Evolutionary conservation across 805 yeast species (phyloP).

Genomic region (Cephaloascus albidus): DNA sequence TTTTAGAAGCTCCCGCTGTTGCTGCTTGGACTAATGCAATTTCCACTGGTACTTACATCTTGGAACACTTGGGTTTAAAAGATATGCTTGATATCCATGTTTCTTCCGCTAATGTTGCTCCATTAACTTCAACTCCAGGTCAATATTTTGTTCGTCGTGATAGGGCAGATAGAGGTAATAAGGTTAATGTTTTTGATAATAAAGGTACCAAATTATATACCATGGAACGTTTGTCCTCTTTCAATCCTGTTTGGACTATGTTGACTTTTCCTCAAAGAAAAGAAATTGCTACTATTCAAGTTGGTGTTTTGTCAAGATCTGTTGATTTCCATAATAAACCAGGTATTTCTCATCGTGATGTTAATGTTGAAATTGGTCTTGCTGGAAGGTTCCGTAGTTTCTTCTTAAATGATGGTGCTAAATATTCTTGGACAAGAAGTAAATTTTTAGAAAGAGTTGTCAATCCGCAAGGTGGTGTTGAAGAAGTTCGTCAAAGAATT

Average conservation of each 20-base stretch:
- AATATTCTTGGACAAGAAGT: conserved; percentile 47
- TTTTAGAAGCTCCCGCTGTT: conserved; percentile 39
- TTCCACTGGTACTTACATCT: conserved; percentile 29
- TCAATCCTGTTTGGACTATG: conserved; percentile 45
- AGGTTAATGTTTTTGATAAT: conserved; percentile 39
- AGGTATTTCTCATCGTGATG: conserved; percentile 34
- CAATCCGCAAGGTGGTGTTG: conserved; percentile 49
- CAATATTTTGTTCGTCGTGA: conserved; percentile 41
- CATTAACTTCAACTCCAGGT: conserved; percentile 27
- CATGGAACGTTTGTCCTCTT: conserved; percentile 39
- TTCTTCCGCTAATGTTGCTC: conserved; percentile 28
- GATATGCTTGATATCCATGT: conserved; percentile 26
- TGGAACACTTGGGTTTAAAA: conserved; percentile 30
- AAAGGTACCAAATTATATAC: conserved; percentile 33
- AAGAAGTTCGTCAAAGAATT: conserved; percentile 42
- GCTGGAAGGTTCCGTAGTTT: conserved; percentile 35
- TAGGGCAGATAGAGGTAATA: conserved; percentile 30
- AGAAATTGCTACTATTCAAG: conserved; percentile 41
- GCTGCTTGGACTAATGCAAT: conserved; percentile 27
- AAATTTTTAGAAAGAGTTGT: conserved; percentile 40
- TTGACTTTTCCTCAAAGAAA: conserved; percentile 30
- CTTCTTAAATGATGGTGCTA: conserved; percentile 40
- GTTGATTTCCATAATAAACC: conserved; percentile 39
- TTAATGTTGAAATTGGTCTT: conserved; percentile 24
- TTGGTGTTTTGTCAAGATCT: conserved; percentile 34